Evolutionary conservation across 192 early-diverging fungal genomes (phyloP).

Genomic region (Backusella parvicylindrica): DNA sequence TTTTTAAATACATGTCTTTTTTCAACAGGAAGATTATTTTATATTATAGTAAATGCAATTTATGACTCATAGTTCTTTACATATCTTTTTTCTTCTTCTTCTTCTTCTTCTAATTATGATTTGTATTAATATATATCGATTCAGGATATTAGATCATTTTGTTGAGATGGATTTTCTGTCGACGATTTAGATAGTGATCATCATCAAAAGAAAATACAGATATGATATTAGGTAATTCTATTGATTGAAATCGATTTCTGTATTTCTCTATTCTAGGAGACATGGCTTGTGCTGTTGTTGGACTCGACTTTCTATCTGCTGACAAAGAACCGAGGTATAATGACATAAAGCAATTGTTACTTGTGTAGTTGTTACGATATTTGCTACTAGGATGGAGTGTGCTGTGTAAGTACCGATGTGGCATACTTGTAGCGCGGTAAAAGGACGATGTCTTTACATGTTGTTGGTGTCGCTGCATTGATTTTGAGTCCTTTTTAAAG

Average conservation of each 20-base stretch:
- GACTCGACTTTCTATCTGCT: neutral
- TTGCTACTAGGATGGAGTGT: neutral
- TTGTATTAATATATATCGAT: neutral
- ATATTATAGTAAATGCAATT: neutral
- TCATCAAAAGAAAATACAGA: neutral
- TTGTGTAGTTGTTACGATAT: neutral
- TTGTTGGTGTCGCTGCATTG: neutral
- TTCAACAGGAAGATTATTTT: neutral
- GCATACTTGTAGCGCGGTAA: neutral
- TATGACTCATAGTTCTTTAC: neutral
- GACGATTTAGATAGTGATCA: neutral
- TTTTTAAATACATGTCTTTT: neutral
- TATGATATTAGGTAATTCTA: neutral
- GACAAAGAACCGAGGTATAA: neutral
- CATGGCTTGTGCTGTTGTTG: neutral
- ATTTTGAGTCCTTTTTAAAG: neutral
- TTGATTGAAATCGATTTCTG: neutral
- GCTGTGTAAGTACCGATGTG: neutral
- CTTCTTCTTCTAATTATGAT: neutral
- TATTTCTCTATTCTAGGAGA: neutral
- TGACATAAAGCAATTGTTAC: neutral
- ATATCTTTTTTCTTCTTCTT: neutral
- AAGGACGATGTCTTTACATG: neutral
- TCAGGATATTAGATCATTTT: neutral
- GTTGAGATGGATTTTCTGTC: neutral